A percentile compares a stretch with the other conserved stretches of the same genome.
These are phyloP conservation scores for Carpinus viminea DNA, from an alignment of 306 rosid genomes.

Conservation along the genomic window DNA sequence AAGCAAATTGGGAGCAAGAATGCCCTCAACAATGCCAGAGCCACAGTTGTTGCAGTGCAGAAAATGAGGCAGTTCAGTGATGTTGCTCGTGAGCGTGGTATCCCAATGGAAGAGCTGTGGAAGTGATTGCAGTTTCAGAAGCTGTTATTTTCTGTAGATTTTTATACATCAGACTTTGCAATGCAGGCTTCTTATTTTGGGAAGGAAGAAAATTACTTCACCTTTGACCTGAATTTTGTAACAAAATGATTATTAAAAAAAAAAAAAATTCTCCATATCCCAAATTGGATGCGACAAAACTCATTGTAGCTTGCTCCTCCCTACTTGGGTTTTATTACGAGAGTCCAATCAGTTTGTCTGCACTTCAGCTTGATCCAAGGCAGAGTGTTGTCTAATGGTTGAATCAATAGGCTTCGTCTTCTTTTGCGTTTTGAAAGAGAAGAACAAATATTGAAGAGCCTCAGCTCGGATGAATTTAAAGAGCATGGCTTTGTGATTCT, in stretches of 20 bases:
- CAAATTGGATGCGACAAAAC: constrained; percentile 26
- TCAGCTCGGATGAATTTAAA: too few species aligned
- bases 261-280: constrained; percentile 1
- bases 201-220: constrained; percentile 20
- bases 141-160: constrained; percentile 30
- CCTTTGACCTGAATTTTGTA: constrained; percentile 30
- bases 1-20: constrained; percentile 92
- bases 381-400: constrained; percentile 4
- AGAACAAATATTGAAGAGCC: too few species aligned
- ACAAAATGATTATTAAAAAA: constrained; percentile 19
- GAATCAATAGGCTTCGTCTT: not conserved
- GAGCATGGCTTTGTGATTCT: too few species aligned
- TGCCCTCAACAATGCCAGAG: constrained; percentile 96
- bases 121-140: constrained; percentile 44
- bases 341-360: constrained; percentile 7
- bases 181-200: constrained; percentile 32
- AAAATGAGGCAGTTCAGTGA: constrained; percentile 79
- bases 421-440: too few species aligned
- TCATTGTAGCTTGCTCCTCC: constrained; percentile 24
- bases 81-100: constrained; percentile 81
- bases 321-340: constrained; percentile 9
- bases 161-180: constrained; percentile 32
- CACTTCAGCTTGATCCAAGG: constrained; percentile 3
- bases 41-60: constrained; percentile 74
- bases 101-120: constrained; percentile 99